phyloP scores from a whole-genome alignment of 768 basidiomycete genomes.

The Russula vinacea region DNA sequence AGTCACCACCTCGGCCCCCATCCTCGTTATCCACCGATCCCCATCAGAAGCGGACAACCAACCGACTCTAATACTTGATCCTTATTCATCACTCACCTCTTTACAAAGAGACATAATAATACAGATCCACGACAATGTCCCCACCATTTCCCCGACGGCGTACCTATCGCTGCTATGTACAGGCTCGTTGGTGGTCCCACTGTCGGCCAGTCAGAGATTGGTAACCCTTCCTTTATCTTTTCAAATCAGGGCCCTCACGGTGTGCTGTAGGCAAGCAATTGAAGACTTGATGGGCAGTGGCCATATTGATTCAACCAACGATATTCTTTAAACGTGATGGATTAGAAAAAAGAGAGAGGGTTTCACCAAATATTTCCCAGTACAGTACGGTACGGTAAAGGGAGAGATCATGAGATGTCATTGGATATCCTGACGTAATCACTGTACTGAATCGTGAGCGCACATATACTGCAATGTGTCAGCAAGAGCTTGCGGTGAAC shows the following conservation, averaged over 20 bases:
- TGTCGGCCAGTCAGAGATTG: constrained; percentile 15
- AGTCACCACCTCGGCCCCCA: not conserved
- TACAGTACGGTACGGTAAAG: not conserved
- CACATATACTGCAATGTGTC: not conserved
- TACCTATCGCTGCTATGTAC: constrained; percentile 12
- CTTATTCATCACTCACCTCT: constrained; percentile 26
- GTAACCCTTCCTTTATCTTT: constrained; percentile 8
- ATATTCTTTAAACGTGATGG: constrained; percentile 25
- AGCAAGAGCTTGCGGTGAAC: constrained; percentile 3
- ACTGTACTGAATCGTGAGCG: not conserved
- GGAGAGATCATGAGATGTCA: too few relatives aligned
- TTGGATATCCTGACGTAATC: constrained; percentile 12
- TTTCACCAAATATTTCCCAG: not conserved
- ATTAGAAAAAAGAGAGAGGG: not conserved
- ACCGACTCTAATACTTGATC: constrained; percentile 23
- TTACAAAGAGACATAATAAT: constrained; percentile 27
- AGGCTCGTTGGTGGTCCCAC: not conserved
- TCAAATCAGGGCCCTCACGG: not conserved
- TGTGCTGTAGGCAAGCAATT: constrained; percentile 29
- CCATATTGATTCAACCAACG: constrained; percentile 25
- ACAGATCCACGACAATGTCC: constrained; percentile 26
- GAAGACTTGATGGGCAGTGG: constrained; percentile 30
- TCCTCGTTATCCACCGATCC: not conserved
- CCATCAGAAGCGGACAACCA: not conserved
- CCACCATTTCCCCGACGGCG: constrained; percentile 19